Evolutionary conservation across 1,284 basidiomycete genomes (phyloP).

Genomic region (Xanthoconium separans): DNA sequence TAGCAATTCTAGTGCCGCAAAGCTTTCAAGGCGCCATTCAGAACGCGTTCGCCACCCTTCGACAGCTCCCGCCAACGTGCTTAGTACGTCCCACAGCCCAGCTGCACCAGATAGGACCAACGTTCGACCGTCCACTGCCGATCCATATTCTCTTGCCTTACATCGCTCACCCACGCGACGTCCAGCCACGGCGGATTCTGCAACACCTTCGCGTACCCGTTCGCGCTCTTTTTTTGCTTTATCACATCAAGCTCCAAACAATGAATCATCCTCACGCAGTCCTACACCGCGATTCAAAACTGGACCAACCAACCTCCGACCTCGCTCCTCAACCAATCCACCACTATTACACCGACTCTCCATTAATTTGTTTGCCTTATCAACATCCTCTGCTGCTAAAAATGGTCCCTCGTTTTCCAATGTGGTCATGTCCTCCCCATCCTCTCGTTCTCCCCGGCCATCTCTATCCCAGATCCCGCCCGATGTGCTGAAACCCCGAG

Average conservation of each 20-base stretch:
- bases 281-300: slow-evolving; percentile 16
- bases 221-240: slow-evolving; percentile 27
- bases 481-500: slow-evolving; percentile 51
- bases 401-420: slow-evolving; percentile 28
- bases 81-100: slow-evolving; percentile 16
- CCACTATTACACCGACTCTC: slow-evolving; percentile 70
- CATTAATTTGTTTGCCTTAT: slow-evolving; percentile 60
- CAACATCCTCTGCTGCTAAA: slow-evolving; percentile 37
- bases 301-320: slow-evolving; percentile 32
- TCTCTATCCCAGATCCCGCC: slow-evolving; percentile 46
- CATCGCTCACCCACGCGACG: slow-evolving; percentile 16
- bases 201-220: slow-evolving; percentile 22
- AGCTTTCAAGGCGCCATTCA: slow-evolving; percentile 52
- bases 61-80: slow-evolving; percentile 8
- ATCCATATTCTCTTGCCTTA: slow-evolving; percentile 14
- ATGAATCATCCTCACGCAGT: slow-evolving; percentile 13
- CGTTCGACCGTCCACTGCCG: slow-evolving; percentile 20
- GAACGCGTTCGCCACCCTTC: slow-evolving; percentile 37
- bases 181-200: slow-evolving; percentile 32
- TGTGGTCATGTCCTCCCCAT: slow-evolving; percentile 30
- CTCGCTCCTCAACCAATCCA: slow-evolving; percentile 67
- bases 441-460: slow-evolving; percentile 44
- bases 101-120: slow-evolving; percentile 4
- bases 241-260: slow-evolving; percentile 19
- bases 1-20: slow-evolving; percentile 34